Conservation (phyloP, 352 stramenopile genomes). For the Plasmopara viticola region DNA sequence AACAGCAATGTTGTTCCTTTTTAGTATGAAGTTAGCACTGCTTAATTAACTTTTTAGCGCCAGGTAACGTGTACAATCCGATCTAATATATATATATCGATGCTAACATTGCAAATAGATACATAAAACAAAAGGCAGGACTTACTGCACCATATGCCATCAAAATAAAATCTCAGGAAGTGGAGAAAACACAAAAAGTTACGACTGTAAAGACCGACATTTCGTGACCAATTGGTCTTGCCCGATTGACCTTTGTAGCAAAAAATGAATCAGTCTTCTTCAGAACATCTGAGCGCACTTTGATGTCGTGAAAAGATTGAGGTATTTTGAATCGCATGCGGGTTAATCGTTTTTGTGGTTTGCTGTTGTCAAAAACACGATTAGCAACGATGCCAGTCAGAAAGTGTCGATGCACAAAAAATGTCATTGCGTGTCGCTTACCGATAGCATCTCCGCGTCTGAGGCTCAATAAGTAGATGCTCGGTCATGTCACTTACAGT, state of each 20-base stretch:
- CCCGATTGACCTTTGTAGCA: conserved; percentile 51
- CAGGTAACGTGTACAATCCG: too few relatives aligned
- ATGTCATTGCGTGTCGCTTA: conserved; percentile 20
- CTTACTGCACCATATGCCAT: not conserved
- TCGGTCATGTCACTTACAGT: conserved; percentile 49
- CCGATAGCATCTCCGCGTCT: conserved; percentile 84
- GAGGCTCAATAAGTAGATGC: conserved; percentile 72
- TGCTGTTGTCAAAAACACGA: conserved; percentile 25
- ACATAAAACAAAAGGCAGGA: not conserved
- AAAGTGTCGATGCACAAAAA: too few relatives aligned
- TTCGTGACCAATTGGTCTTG: conserved; percentile 81
- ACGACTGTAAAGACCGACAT: conserved; percentile 67
- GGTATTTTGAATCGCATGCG: conserved; percentile 46
- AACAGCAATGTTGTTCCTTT: not conserved
- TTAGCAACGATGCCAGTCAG: too few relatives aligned
- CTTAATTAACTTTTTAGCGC: too few relatives aligned
- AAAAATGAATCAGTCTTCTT: conserved; percentile 72
- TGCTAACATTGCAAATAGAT: too few relatives aligned
- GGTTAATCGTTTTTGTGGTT: conserved; percentile 57
- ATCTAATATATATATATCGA: too few relatives aligned
- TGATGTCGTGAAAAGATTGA: conserved; percentile 51
- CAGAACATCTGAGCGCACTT: conserved; percentile 53
- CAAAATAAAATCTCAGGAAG: conserved; percentile 6
- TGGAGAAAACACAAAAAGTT: conserved; percentile 29
- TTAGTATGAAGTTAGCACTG: too few relatives aligned